These are phyloP conservation scores for Tetrahymena thermophila DNA, from an alignment of 73 alveolate species.

Conservation along the genomic window DNA sequence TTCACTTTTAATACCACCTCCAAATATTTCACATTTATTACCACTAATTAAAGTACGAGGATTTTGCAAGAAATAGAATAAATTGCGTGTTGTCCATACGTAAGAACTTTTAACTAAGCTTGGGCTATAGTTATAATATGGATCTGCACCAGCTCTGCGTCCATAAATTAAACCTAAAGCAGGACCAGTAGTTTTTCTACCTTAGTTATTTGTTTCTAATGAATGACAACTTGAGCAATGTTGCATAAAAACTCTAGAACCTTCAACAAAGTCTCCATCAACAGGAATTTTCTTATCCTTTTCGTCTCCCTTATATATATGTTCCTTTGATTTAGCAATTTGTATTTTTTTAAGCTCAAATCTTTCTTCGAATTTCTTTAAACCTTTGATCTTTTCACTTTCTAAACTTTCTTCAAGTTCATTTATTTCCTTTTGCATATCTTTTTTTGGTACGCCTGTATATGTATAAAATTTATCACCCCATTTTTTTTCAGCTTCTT, in stretches of 20 bases:
- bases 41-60: not conserved
- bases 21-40: not conserved
- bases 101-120: not conserved
- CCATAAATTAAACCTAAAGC: not conserved
- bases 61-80: not conserved
- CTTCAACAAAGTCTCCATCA: not conserved
- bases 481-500: not conserved
- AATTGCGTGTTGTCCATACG: not conserved
- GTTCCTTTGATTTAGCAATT: not conserved
- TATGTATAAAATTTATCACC: not conserved
- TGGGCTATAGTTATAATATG: not conserved
- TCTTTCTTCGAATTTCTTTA: not conserved
- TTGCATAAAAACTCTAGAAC: not conserved
- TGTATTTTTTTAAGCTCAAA: not conserved
- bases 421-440: not conserved
- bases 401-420: not conserved
- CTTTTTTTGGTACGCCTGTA: not conserved
- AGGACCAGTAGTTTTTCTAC: not conserved
- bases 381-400: not conserved
- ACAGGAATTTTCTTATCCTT: not conserved
- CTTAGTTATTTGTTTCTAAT: not conserved
- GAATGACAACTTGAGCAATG: not conserved
- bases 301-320: not conserved
- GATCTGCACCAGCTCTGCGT: not conserved
- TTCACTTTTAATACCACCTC: not conserved